Evolutionary conservation across 202 grass and related monocot genomes (phyloP).

Genomic region (Schoenoplectus tabernaemontani): DNA sequence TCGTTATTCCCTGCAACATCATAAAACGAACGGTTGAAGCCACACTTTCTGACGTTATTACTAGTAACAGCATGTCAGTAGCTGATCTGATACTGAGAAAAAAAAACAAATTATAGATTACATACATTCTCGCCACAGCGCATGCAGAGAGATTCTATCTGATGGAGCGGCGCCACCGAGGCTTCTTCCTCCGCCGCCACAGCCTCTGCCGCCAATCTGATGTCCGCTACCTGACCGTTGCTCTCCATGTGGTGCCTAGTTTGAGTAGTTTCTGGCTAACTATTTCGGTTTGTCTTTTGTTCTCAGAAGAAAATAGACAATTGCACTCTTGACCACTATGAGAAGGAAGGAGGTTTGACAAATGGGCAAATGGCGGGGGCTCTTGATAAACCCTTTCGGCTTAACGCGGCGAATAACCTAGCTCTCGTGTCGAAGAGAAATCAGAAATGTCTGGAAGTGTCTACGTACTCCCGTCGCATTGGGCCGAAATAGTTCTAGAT

Average conservation of each 20-base stretch:
- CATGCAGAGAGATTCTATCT: conserved; percentile 96
- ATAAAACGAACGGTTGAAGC: background rate
- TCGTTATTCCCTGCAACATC: conserved; percentile 51
- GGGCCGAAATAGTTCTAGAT: background rate
- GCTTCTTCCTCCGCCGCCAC: conserved; percentile 27
- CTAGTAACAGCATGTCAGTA: background rate
- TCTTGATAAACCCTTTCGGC: no score
- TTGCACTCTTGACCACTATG: background rate
- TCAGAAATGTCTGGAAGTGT: background rate
- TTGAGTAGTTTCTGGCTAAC: background rate
- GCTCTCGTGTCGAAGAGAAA: background rate
- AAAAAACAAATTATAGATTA: background rate
- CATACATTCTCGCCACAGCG: conserved; percentile 79
- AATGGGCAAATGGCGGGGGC: no score
- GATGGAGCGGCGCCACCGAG: conserved; percentile 45
- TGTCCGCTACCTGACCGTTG: conserved; percentile 41
- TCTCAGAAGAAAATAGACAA: background rate
- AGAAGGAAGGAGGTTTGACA: no score
- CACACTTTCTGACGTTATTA: background rate
- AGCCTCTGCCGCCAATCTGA: conserved; percentile 55
- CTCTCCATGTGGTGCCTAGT: conserved; percentile 29
- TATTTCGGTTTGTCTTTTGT: background rate
- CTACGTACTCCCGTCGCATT: background rate
- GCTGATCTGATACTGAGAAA: background rate
- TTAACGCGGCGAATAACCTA: background rate